phyloP scores from a whole-genome alignment of 192 early-diverging fungal genomes.

The Podila clonocystis region DNA sequence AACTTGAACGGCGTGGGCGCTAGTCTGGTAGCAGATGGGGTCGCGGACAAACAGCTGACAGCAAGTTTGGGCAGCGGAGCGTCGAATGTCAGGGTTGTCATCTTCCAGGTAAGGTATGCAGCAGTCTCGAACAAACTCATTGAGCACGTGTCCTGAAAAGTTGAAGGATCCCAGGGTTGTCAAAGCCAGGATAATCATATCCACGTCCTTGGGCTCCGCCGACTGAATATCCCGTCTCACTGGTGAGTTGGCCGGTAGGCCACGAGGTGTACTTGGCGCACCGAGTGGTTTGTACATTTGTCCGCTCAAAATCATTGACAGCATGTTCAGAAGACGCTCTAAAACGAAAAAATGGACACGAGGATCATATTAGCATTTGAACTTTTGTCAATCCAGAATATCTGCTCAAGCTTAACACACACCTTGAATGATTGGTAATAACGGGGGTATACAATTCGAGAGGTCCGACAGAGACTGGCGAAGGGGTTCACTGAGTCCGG shows the following conservation, averaged over 20 bases:
- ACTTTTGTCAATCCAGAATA: neutral
- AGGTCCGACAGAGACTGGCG: constrained; percentile 84
- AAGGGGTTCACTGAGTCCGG: constrained; percentile 84
- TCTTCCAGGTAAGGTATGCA: constrained; percentile 86
- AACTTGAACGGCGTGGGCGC: constrained; percentile 80
- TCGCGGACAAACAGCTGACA: constrained; percentile 85
- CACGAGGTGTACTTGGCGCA: constrained; percentile 58
- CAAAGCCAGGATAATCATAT: constrained; percentile 83
- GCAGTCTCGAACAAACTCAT: constrained; percentile 90
- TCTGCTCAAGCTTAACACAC: neutral
- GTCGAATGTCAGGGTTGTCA: constrained; percentile 79
- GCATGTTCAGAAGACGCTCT: constrained; percentile 88
- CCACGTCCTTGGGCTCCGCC: constrained; percentile 73
- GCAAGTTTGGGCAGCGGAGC: constrained; percentile 86
- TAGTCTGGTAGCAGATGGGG: constrained; percentile 83
- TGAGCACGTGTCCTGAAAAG: constrained; percentile 83
- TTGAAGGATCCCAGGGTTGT: constrained; percentile 87
- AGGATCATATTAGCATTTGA: neutral
- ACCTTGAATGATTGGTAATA: constrained; percentile 89
- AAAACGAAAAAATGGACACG: constrained; percentile 2
- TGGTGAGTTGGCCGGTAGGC: constrained; percentile 23
- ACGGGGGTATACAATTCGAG: constrained; percentile 82
- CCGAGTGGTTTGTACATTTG: constrained; percentile 83
- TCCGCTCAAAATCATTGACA: constrained; percentile 85
- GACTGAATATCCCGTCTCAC: constrained; percentile 38